These are phyloP conservation scores for Bocquillonia castaneifolia DNA, from an alignment of 441 rosid genomes.

Conservation along the genomic window DNA sequence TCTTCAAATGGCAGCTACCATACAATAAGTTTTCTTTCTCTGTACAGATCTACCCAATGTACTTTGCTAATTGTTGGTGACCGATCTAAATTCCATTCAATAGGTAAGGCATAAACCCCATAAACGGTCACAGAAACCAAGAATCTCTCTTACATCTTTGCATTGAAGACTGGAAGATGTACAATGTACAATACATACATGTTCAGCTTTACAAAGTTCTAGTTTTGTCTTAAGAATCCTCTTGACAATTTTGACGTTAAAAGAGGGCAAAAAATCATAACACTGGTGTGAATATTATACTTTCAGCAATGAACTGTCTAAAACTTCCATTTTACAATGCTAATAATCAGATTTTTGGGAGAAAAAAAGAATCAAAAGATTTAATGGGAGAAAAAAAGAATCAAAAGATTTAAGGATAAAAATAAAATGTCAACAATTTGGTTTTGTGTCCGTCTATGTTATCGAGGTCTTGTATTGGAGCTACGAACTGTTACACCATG, in stretches of 20 bases:
- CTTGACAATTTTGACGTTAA: not conserved
- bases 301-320: not conserved
- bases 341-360: not conserved
- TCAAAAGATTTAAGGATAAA: not conserved
- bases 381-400: not conserved
- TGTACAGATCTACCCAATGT: too few species aligned
- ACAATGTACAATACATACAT: not conserved
- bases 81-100: too few species aligned
- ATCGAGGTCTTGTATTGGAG: slow-evolving; percentile 62
- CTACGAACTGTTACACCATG: slow-evolving; percentile 88
- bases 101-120: too few species aligned
- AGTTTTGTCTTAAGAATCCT: too few species aligned
- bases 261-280: not conserved
- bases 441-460: slow-evolving; percentile 13
- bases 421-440: not conserved
- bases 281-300: not conserved
- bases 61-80: too few species aligned
- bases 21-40: too few species aligned
- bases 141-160: not conserved
- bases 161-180: not conserved
- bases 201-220: too few species aligned
- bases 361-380: not conserved
- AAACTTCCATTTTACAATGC: slow-evolving; percentile 8
- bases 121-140: not conserved
- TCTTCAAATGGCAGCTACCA: too few species aligned